Base-by-base conservation (phyloP, 331 rosid species). In the Quercus lobata region DNA sequence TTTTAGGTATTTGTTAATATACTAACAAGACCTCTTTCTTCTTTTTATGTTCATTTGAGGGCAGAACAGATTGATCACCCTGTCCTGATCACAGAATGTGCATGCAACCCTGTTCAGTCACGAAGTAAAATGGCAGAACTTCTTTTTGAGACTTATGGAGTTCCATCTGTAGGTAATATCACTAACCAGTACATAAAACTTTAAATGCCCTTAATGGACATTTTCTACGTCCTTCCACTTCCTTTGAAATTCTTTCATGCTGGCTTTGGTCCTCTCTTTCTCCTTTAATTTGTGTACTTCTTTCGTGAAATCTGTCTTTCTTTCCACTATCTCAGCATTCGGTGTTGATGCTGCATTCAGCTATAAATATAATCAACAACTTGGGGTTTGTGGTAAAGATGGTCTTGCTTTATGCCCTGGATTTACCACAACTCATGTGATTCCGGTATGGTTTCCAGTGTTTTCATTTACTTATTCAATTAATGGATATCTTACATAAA, bases 281-380 rank as follows among this genome's bases (percentile, higher is more conserved):
- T 16, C 5, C 53, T 9, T 19, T 12, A 16, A 54, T 30, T 17
- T 49, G 9, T 78, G 12, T 57, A 27, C 29, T 49, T 8, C 11
- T 71, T 12, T 18, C 29, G 49, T 52, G 73, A 62, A 41, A 49
- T 72, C 44, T 65, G 35, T 12, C 29, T 66, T 30, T 69, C 61
- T 60, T 74, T 70, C 57, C 89, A 41, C 75, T 58, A 78, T 81
- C 76, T 78, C 93, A 96, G 99, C 98, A 77, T 96, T 80, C 81
- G 99, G 97, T 52, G 96, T 96, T 82, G 99, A 93, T 80, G 94
- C 97, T 75, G 97, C 97, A 75, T 96, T 96, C 92, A 96, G 99
- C 83, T 93, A 96, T 71, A 89, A 89, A 78, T 91, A 93, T 82
- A 96, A 93, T 82, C 90, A 93, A 83, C 94, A 78, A 74, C 89